These are phyloP conservation scores for Boeremia lycopersici DNA, from an alignment of 2,329 filamentous ascomycete genomes.

Conservation along the genomic window DNA sequence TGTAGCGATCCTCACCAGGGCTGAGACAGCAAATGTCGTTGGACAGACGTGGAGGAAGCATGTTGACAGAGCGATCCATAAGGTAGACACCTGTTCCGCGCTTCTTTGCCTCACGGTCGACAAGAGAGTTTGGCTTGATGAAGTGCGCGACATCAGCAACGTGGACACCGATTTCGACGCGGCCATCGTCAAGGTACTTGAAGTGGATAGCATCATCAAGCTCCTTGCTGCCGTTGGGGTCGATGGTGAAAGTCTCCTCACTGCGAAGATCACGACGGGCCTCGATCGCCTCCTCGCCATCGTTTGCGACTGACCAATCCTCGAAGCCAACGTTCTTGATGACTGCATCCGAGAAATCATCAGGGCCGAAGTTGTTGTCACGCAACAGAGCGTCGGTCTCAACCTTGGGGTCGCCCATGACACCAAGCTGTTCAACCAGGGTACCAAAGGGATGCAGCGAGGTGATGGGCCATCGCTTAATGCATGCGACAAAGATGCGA, in stretches of 20 bases:
- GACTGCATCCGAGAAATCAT: conserved; percentile 97
- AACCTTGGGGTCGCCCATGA: conserved; percentile 96
- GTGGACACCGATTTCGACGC: conserved; percentile 93
- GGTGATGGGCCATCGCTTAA: conserved; percentile 99
- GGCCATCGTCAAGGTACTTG: conserved; percentile 80
- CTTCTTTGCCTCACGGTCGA: conserved; percentile 97
- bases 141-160: conserved; percentile 96
- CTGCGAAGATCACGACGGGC: conserved; percentile 87
- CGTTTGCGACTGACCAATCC: conserved; percentile 85
- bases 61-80: conserved; percentile 84
- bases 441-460: conserved; percentile 99
- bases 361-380: conserved; percentile 98
- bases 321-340: conserved; percentile 89
- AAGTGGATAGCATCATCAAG: conserved; percentile 93
- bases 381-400: conserved; percentile 96
- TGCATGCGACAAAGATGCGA: conserved; percentile 97
- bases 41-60: conserved; percentile 86
- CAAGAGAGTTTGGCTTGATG: conserved; percentile 92
- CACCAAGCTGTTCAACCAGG: conserved; percentile 92
- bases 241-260: conserved; percentile 89
- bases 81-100: conserved; percentile 94
- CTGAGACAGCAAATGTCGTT: conserved; percentile 85
- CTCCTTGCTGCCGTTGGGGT: conserved; percentile 85
- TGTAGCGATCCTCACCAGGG: conserved; percentile 86
- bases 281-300: conserved; percentile 75